Evolutionary conservation across 495 filamentous ascomycete genomes (phyloP).

Genomic region (Parathielavia hyrcaniae): DNA sequence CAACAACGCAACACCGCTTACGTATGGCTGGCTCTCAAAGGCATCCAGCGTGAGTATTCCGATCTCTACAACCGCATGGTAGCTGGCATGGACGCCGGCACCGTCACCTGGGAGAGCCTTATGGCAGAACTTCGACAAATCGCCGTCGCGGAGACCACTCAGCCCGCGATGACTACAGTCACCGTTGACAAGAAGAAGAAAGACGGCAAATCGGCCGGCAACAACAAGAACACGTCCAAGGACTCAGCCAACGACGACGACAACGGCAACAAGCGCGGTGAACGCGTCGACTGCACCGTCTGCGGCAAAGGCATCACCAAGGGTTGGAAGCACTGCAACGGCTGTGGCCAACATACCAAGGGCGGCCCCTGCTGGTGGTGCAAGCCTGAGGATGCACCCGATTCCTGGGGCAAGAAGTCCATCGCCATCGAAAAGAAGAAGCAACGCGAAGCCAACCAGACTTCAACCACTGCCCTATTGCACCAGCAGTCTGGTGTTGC

Average conservation of each 20-base stretch:
- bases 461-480: not conserved
- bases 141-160: not conserved
- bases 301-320: too few relatives aligned
- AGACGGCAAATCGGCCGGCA: not conserved
- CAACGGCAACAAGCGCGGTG: too few relatives aligned
- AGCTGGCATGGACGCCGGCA: not conserved
- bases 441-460: not conserved
- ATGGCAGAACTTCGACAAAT: not conserved
- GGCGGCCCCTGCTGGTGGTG: not conserved
- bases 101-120: not conserved
- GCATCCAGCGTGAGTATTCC: not conserved
- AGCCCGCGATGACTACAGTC: not conserved
- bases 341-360: too few relatives aligned
- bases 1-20: too few relatives aligned
- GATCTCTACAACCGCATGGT: not conserved
- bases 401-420: not conserved
- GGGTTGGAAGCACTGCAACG: too few relatives aligned
- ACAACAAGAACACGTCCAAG: not conserved
- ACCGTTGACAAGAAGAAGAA: not conserved
- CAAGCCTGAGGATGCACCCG: not conserved
- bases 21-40: not conserved
- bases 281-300: too few relatives aligned
- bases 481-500: not conserved
- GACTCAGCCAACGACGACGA: too few relatives aligned
- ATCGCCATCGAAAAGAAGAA: not conserved